Evolutionary conservation across 1,284 basidiomycete genomes (phyloP).

Genomic region (Neolentinus lepideus): DNA sequence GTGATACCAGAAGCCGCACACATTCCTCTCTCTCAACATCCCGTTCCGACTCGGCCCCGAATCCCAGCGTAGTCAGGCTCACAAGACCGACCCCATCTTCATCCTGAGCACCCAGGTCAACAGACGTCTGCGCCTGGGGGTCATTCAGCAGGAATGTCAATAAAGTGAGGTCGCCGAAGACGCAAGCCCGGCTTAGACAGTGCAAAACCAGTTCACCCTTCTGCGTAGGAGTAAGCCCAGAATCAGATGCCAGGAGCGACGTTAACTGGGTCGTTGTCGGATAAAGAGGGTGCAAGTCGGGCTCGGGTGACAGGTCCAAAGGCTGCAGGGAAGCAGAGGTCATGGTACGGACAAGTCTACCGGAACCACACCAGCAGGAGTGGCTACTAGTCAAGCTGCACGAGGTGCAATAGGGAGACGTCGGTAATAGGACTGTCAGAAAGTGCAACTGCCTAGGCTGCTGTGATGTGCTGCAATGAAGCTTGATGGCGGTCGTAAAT

Average conservation of each 20-base stretch:
- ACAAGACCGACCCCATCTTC: constrained; percentile 81
- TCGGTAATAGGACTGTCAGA: too few species aligned
- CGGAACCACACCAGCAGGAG: too few species aligned
- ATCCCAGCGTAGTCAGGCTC: constrained; percentile 76
- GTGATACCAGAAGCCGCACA: constrained; percentile 71
- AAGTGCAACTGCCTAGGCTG: too few species aligned
- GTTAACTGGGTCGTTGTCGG: constrained; percentile 59
- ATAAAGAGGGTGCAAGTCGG: constrained; percentile 71
- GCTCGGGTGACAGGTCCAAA: constrained; percentile 57
- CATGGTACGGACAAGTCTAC: constrained; percentile 4
- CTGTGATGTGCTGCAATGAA: too few species aligned
- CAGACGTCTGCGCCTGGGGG: constrained; percentile 57
- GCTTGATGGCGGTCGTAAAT: too few species aligned
- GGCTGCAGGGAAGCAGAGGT: constrained; percentile 15
- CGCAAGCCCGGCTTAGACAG: constrained; percentile 63
- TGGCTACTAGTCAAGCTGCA: too few species aligned
- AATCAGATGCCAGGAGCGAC: constrained; percentile 54
- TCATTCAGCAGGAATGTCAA: constrained; percentile 68
- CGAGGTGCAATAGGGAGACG: too few species aligned
- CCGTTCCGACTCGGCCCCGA: constrained; percentile 74
- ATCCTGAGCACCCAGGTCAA: constrained; percentile 66
- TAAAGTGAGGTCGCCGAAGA: constrained; percentile 67
- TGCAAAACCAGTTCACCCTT: constrained; percentile 64
- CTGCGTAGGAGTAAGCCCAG: constrained; percentile 59
- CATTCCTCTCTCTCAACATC: constrained; percentile 86